phyloP scores from a whole-genome alignment of 805 yeast species.

The Sugiyamaella marilandica region DNA sequence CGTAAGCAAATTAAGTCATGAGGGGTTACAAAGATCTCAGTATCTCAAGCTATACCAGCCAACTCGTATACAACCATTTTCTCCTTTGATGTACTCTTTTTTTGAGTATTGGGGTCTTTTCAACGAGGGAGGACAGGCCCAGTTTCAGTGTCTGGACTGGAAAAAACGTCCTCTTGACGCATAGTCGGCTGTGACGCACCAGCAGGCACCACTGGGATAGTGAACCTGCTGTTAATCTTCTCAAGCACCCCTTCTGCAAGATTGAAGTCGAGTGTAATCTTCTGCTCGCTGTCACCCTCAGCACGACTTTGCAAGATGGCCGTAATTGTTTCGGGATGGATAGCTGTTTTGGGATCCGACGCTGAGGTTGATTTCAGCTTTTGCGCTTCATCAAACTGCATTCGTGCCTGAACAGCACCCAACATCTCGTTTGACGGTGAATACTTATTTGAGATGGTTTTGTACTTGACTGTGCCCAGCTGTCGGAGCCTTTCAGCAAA shows the following conservation, averaged over 20 bases:
- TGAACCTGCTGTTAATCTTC: slow-evolving; percentile 11
- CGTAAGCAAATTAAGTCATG: too few relatives aligned
- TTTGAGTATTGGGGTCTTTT: too few relatives aligned
- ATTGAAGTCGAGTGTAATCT: slow-evolving; percentile 17
- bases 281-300: slow-evolving; percentile 21
- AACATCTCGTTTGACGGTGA: slow-evolving; percentile 17
- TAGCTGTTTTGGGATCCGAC: slow-evolving; percentile 8
- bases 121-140: not conserved
- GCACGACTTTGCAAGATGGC: slow-evolving; percentile 20
- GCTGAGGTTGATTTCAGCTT: slow-evolving; percentile 11
- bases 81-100: too few relatives aligned
- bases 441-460: slow-evolving; percentile 6
- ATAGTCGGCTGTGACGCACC: too few relatives aligned
- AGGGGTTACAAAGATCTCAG: too few relatives aligned
- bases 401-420: slow-evolving; percentile 23
- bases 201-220: not conserved
- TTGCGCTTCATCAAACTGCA: not conserved
- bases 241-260: slow-evolving; percentile 16
- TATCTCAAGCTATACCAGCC: too few relatives aligned
- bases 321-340: slow-evolving; percentile 24
- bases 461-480: slow-evolving; percentile 23
- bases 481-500: slow-evolving; percentile 20
- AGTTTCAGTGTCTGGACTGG: not conserved
- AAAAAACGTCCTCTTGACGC: too few relatives aligned
- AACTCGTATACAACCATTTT: too few relatives aligned